Evolutionary conservation across 441 rosid genomes (phyloP).

Genomic region (Theobroma grandiflorum): DNA sequence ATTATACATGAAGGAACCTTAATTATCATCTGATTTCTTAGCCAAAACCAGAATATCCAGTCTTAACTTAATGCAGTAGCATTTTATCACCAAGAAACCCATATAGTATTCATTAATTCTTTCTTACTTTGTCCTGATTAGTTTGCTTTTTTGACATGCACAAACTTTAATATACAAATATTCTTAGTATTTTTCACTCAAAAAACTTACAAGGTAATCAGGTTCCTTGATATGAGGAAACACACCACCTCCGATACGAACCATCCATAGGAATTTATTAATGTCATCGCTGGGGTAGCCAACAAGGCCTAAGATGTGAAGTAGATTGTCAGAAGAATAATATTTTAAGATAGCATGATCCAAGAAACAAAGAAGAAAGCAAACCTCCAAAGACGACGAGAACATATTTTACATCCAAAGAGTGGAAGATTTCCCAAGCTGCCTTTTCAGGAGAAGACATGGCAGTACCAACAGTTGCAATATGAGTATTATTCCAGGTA

Average conservation of each 20-base stretch:
- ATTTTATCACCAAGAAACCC: constrained; percentile 15
- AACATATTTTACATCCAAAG: constrained; percentile 98
- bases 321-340: constrained; percentile 44
- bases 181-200: neutral
- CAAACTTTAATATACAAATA: neutral
- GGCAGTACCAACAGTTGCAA: constrained; percentile 99
- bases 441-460: constrained; percentile 99
- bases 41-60: neutral
- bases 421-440: constrained; percentile 97
- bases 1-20: constrained; percentile 8
- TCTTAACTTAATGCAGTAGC: constrained; percentile 1
- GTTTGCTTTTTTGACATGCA: neutral
- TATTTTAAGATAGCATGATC: constrained; percentile 14
- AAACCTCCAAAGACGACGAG: constrained; percentile 98
- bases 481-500: constrained; percentile 99
- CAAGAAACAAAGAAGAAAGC: constrained; percentile 39
- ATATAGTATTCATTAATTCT: neutral
- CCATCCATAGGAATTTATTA: constrained; percentile 99
- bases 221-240: constrained; percentile 99
- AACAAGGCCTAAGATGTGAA: constrained; percentile 73
- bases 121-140: neutral
- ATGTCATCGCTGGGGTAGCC: constrained; percentile 99
- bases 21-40: neutral
- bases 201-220: constrained; percentile 78
- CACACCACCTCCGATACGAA: constrained; percentile 98